These are phyloP conservation scores for Ustilago nuda DNA, from an alignment of 1,284 basidiomycete species.

Conservation along the genomic window DNA sequence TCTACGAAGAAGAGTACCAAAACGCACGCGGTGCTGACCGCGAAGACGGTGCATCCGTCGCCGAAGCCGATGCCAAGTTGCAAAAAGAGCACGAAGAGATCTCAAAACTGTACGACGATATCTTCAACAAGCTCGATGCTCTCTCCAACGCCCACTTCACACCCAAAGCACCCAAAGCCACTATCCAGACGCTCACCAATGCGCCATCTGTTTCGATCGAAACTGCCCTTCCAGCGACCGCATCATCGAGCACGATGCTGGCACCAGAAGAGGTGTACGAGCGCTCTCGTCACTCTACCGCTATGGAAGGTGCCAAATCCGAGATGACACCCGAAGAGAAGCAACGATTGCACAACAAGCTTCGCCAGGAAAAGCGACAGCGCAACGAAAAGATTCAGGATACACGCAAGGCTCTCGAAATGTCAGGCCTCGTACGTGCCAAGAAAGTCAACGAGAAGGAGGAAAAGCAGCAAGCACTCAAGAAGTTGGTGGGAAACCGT, in stretches of 20 bases:
- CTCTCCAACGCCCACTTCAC: conserved; percentile 94
- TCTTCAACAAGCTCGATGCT: conserved; percentile 91
- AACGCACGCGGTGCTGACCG: conserved; percentile 72
- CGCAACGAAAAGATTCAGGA: conserved; percentile 76
- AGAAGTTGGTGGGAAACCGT: conserved; percentile 64
- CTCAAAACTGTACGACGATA: conserved; percentile 82
- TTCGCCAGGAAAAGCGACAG: conserved; percentile 75
- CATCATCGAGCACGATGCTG: conserved; percentile 81
- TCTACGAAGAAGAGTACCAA: conserved; percentile 93
- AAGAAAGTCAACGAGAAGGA: conserved; percentile 49
- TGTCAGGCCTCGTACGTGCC: conserved; percentile 72
- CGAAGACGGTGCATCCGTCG: conserved; percentile 72
- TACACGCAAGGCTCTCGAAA: conserved; percentile 77
- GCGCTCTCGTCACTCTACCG: conserved; percentile 43
- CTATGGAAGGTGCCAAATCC: conserved; percentile 72
- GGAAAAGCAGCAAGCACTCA: conserved; percentile 66
- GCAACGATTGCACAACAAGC: conserved; percentile 71
- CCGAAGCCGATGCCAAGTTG: conserved; percentile 89
- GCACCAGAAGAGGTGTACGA: conserved; percentile 91
- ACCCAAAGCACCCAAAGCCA: conserved; percentile 91
- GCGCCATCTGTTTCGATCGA: conserved; percentile 87
- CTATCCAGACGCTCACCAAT: conserved; percentile 87
- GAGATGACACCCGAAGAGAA: conserved; percentile 91
- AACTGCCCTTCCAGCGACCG: conserved; percentile 86
- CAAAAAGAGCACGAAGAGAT: conserved; percentile 89